A percentile compares a stretch with the other conserved stretches of the same genome.
These are phyloP conservation scores for Amanita polypyramis DNA, from an alignment of 768 basidiomycete genomes.

Conservation along the genomic window DNA sequence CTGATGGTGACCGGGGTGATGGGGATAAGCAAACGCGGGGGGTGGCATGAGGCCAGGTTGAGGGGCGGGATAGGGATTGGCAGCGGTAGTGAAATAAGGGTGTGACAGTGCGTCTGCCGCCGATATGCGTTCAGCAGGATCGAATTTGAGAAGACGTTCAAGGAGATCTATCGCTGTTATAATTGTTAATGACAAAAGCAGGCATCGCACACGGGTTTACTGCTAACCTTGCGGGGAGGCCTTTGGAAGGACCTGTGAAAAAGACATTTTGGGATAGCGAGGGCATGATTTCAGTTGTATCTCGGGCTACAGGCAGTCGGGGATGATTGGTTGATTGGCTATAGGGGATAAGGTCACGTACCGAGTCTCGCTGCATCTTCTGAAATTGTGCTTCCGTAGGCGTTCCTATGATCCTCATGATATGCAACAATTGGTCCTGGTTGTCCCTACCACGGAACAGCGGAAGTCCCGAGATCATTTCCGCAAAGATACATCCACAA, in stretches of 20 bases:
- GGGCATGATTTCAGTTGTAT: constrained; percentile 78
- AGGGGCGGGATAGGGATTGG: constrained; percentile 32
- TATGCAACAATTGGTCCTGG: constrained; percentile 94
- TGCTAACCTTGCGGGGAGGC: constrained; percentile 69
- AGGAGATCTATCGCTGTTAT: constrained; percentile 79
- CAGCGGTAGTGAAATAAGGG: constrained; percentile 73
- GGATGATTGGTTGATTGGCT: constrained; percentile 1
- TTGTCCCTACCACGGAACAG: constrained; percentile 96
- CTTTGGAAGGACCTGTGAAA: constrained; percentile 74
- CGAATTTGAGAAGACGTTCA: constrained; percentile 91
- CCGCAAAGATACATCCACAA: constrained; percentile 97
- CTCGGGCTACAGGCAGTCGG: constrained; percentile 51
- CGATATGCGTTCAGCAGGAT: constrained; percentile 84
- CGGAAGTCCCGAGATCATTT: constrained; percentile 97
- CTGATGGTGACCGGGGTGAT: constrained; percentile 41
- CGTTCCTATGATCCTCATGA: constrained; percentile 95
- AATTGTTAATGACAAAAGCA: constrained; percentile 4
- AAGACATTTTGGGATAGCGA: constrained; percentile 75
- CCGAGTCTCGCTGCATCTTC: constrained; percentile 86
- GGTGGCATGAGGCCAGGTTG: constrained; percentile 54
- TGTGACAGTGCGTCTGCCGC: constrained; percentile 88
- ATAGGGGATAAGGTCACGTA: constrained; percentile 25
- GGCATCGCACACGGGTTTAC: not conserved
- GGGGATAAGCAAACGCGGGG: constrained; percentile 59
- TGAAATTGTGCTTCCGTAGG: constrained; percentile 81